Evolutionary conservation across 2,329 filamentous ascomycete genomes (phyloP), one percentile per base, ranked within the genome.

Genomic region (Fusarium sarcochroum): DNA sequence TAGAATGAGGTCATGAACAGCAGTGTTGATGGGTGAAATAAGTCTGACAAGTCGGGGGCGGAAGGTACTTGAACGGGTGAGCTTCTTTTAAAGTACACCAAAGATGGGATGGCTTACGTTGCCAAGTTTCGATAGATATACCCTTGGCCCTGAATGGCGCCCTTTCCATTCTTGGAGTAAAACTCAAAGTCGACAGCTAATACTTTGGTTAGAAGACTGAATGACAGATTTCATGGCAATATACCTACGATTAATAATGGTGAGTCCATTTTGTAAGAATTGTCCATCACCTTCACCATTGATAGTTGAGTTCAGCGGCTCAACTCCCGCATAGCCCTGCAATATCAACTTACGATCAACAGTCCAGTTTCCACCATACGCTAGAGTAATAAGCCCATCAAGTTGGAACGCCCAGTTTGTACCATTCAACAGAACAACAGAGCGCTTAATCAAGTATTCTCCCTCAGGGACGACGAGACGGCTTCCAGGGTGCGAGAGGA

Each of bases 261-360:
- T 51, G 0, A 51, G 48, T 17, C 48, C 48, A 41, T 51, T 41
- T n/a, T 51, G 35, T 3, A 51, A 21, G 23, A 51, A 51, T 21
- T 51, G 48, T 1, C 48, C 48, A 27, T 51, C 48, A 2, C 48
- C 48, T 51, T 51, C 48, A 30, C 48, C 48, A 51, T 51, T 51
- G 32, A 50, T 40, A 20, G 47, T 50, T 6, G 34, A 21, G 47
- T 50, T 50, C 47, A 50, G 47, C 14, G 23, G 34, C 17, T 50
- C 47, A 50, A 40, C 21, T 13, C 47, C 47, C 5, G 47, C 47
- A 50, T 40, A 40, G 21, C 47, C 47, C 34, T 50, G 47, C 3
- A 50, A 13, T 20, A 50, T 10, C n/a, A 50, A 40, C 47, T 50
- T 50, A 50, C 47, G 47, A 13, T 40, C 47, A 50, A 50, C 47